Evolutionary conservation across 2,329 filamentous ascomycete genomes (phyloP), one percentile per base, ranked within the genome.

Genomic region (Pestalotiopsis sp.): DNA sequence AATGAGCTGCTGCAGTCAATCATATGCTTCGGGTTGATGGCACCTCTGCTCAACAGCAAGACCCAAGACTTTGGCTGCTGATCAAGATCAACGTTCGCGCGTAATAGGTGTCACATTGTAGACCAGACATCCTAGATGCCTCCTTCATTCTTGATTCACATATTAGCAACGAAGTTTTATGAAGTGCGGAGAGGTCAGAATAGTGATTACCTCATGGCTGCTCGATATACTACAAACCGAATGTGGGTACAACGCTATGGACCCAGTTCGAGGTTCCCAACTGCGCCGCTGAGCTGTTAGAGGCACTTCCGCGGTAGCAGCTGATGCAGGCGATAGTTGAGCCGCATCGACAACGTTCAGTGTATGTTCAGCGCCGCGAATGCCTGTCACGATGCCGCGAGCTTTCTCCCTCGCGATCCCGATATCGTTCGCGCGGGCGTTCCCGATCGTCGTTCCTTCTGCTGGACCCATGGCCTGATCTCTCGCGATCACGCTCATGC

Each of bases 401-500:
- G 59, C 70, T 68, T 20, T 69, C 65, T 61, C 45, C 36, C 17
- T 66, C 41, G 13, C 76, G 70, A 41, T 71, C 69, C 20, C 69
- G 57, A 49, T 77, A 70, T 20, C 78, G 73, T 20, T 67, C 66
- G 17, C 57, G 52, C 58, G 81, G 76, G 12, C 78, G 75, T 60
- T 82, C 77, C 49, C 79, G 73, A 70, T 81, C 73, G 11, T 68
- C 67, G 39, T 70, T 23, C 59, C 63, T 67, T 7, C 65, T 67
- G 23, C 75, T 68, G 63, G 76, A 74, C 59, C 79, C 78, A 20
- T 74, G 68, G 60, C 69, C 75, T 65, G 81, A 79, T 63, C 80
- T 76, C 70, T 85, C 83, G 23, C 81, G 75, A 11, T 85, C 83
- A 25, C 82, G 76, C 70, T 86, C 83, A 25, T 79, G 77, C 73